Conservation (phyloP, 139 green algal species). For the Chlamydomonas sp. region DNA sequence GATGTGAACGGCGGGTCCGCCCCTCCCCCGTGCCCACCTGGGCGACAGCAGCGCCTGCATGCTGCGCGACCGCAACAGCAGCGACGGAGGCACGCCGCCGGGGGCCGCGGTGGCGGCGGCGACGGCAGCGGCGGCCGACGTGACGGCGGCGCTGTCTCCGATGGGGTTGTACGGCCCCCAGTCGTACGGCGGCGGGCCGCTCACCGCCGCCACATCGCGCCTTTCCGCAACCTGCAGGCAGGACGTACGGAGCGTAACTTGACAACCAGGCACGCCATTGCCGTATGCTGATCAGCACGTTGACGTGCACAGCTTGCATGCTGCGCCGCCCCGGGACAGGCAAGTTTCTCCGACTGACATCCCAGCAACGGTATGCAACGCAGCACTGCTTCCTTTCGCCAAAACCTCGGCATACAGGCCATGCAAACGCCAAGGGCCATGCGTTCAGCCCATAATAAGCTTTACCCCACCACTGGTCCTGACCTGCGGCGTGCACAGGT, state of each 20-base stretch:
- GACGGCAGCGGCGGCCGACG: not conserved
- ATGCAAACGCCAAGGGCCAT: not conserved
- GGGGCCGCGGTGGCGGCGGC: no score
- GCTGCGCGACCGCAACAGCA: not conserved
- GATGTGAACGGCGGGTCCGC: not conserved
- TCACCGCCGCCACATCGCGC: no score
- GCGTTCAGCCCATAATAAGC: not conserved
- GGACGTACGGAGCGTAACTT: no score
- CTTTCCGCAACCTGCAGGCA: not conserved
- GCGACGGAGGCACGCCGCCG: not conserved
- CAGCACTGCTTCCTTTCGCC: no score
- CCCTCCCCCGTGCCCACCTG: not conserved
- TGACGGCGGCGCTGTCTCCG: not conserved
- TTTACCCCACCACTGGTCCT: not conserved
- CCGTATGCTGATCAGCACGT: no score
- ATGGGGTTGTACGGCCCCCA: not conserved
- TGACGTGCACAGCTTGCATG: no score
- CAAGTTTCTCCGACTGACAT: no score
- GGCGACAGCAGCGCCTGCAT: slow-evolving; percentile 8
- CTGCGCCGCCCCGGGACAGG: no score
- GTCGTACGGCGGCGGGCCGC: not conserved
- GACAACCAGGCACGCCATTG: no score
- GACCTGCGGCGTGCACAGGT: not conserved
- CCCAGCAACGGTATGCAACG: no score
- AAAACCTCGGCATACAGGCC: not conserved